Evolutionary conservation across 768 basidiomycete genomes (phyloP).

Genomic region (Pisolithus albus): DNA sequence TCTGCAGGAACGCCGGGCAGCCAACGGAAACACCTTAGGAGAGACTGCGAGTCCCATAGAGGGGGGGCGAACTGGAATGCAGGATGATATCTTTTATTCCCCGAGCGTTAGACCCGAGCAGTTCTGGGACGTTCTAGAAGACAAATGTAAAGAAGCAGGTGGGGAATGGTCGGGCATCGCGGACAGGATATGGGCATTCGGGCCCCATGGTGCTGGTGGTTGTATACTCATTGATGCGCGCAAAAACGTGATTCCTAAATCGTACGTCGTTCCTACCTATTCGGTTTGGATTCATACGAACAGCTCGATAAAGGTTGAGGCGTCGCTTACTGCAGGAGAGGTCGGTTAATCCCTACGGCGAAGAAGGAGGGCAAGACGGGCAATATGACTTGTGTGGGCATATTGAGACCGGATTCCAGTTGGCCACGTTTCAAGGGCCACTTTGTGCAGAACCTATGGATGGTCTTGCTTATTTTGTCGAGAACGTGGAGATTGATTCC

Average conservation of each 20-base stretch:
- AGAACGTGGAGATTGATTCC: slow-evolving; percentile 58
- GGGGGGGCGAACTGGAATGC: slow-evolving; percentile 33
- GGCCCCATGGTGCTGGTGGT: slow-evolving; percentile 79
- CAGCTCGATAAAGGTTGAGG: slow-evolving; percentile 37
- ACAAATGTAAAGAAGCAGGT: slow-evolving; percentile 59
- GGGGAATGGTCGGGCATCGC: slow-evolving; percentile 71
- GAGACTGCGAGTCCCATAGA: slow-evolving; percentile 19
- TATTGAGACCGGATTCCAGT: slow-evolving; percentile 91
- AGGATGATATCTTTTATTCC: slow-evolving; percentile 54
- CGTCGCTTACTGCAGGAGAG: slow-evolving; percentile 38
- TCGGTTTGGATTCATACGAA: slow-evolving; percentile 2
- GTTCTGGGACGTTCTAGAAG: slow-evolving; percentile 71
- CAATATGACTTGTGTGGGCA: slow-evolving; percentile 66
- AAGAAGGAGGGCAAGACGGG: slow-evolving; percentile 31
- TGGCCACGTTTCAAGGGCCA: slow-evolving; percentile 91
- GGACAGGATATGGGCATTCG: slow-evolving; percentile 84
- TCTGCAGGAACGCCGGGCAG: slow-evolving; percentile 41
- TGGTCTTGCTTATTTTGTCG: slow-evolving; percentile 87
- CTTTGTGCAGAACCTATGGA: slow-evolving; percentile 93
- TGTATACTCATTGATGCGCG: slow-evolving; percentile 80
- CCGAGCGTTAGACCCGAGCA: slow-evolving; percentile 64
- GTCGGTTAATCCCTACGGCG: slow-evolving; percentile 24
- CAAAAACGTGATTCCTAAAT: slow-evolving; percentile 37
- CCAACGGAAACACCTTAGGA: slow-evolving; percentile 22
- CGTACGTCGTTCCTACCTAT: slow-evolving; percentile 40